phyloP scores from a whole-genome alignment of 164 flowering plant species.

The Vitis riparia region DNA sequence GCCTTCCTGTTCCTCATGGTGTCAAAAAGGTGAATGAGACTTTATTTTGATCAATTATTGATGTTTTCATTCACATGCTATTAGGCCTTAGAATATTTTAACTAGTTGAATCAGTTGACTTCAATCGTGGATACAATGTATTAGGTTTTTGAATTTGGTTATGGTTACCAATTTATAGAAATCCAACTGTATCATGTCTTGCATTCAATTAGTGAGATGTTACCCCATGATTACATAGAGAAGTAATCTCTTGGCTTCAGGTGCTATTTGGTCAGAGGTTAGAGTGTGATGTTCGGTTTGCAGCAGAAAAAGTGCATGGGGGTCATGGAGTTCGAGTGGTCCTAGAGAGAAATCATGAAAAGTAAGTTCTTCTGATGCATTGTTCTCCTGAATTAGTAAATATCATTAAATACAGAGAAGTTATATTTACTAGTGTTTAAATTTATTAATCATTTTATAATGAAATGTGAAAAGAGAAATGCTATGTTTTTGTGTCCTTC shows the following conservation, averaged over 20 bases:
- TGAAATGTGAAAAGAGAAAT: background rate
- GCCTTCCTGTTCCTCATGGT: constrained; percentile 29
- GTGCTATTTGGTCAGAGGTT: constrained; percentile 32
- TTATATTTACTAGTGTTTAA: background rate
- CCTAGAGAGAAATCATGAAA: constrained; percentile 17
- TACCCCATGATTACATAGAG: no score
- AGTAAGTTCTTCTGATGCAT: constrained; percentile 16
- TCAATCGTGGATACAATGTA: no score
- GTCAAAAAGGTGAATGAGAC: constrained; percentile 26
- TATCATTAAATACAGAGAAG: background rate
- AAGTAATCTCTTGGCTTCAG: constrained; percentile 8
- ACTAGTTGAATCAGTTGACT: no score
- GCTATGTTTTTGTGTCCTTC: background rate
- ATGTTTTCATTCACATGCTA: background rate
- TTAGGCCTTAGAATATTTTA: no score
- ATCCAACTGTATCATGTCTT: no score
- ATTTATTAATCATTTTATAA: background rate
- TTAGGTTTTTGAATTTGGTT: background rate
- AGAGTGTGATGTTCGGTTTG: constrained; percentile 32
- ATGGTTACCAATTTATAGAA: no score
- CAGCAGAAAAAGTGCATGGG: constrained; percentile 30
- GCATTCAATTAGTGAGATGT: no score
- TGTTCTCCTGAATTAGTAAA: background rate
- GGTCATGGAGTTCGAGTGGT: constrained; percentile 34
- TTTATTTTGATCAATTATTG: background rate